Conservation (phyloP, 805 yeast genomes). For the Grigorovia jiainica region DNA sequence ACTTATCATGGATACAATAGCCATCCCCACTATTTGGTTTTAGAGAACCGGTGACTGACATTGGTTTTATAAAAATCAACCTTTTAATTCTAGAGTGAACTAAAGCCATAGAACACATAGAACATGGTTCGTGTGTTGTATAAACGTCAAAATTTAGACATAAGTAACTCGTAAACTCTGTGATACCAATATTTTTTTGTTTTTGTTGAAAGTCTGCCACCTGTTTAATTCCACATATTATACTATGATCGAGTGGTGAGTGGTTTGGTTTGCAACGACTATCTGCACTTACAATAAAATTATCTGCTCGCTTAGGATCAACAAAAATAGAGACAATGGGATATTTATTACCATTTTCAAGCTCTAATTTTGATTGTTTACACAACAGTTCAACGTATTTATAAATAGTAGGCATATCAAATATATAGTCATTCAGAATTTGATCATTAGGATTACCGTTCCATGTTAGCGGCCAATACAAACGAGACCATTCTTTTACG, state of each 20-base stretch:
- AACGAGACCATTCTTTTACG: constrained; percentile 52
- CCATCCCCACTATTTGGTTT: constrained; percentile 50
- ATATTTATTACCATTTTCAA: constrained; percentile 8
- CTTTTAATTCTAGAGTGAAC: constrained; percentile 79
- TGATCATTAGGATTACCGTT: constrained; percentile 82
- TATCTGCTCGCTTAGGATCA: constrained; percentile 38
- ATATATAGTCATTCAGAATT: constrained; percentile 43
- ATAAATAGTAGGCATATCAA: constrained; percentile 39
- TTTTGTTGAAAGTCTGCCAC: constrained; percentile 44
- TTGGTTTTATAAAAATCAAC: constrained; percentile 48
- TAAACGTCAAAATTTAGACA: constrained; percentile 72
- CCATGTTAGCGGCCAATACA: constrained; percentile 88
- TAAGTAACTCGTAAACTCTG: constrained; percentile 38
- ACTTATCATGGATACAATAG: constrained; percentile 66
- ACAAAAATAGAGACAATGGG: constrained; percentile 59
- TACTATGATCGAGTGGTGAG: constrained; percentile 61
- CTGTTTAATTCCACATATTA: constrained; percentile 58
- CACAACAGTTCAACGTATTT: constrained; percentile 25
- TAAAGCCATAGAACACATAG: constrained; percentile 94
- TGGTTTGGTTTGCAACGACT: constrained; percentile 24
- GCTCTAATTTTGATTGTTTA: constrained; percentile 14
- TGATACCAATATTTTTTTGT: constrained; percentile 23
- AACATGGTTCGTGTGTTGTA: constrained; percentile 92
- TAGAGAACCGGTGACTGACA: constrained; percentile 45
- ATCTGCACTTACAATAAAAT: constrained; percentile 32